Evolutionary conservation across 1,139 yeast genomes (phyloP), one percentile per base, ranked within the genome.

Genomic region (Debaryomyces fabryi): DNA sequence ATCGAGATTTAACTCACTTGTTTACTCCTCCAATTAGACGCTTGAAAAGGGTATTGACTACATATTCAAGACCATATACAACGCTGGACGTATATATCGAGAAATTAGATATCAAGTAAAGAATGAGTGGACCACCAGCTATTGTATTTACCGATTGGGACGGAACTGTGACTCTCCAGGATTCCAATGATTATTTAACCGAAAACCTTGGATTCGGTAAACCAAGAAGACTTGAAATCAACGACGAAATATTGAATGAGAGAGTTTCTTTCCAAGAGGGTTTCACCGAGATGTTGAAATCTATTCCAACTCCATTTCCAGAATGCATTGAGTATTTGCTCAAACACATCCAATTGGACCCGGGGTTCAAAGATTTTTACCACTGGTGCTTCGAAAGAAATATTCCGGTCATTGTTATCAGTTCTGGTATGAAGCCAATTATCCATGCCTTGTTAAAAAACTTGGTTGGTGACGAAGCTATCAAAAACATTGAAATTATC

Each of bases 71-170:
- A 35, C 13, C 39, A 13, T 12, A 12, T 24, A 37, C 27, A 23
- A 13, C 16, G 30, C 30, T 6, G 24, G 40, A 37, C 30, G 30
- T 27, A 39, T n/a, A 27, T 24, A 24, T 9, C n/a, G 32, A 24
- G 12, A 18, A 15, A 27, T 8, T 12, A 24, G 4, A 27, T 6
- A n/a, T 8, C 3, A 37, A 27, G 29, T 21, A 6, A 43, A 27
- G 10, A n/a, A 50, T 49, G 55, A 34, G 44, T 27, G 45, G 62
- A 24, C 68, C 70, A 30, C 71, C 71, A 57, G 93, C 96, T 49
- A 89, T 93, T 59, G 87, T 93, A 36, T 93, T 93, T 72, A 88
- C 97, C 46, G 99, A 93, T 69, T 93, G 96, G 84, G 99, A 93
- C 67, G 99, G 99, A 20, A 93, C 99, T 6, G 96, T 93, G 55